Conservation (phyloP, 352 stramenopile species). For the Pythium apleroticum region DNA sequence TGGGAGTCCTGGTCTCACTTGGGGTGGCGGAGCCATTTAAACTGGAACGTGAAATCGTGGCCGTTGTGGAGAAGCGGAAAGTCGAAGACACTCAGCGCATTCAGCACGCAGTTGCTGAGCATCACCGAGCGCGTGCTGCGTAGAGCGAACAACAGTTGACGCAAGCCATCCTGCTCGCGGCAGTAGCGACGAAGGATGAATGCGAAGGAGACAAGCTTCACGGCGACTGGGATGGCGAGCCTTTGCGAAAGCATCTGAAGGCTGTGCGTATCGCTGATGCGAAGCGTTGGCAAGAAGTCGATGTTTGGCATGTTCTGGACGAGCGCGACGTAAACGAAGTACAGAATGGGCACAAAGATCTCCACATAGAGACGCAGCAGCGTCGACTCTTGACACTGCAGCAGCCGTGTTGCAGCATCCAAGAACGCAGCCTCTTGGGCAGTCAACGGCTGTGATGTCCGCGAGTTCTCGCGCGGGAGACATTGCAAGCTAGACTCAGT, state of each 20-base stretch:
- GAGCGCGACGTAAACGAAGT: not conserved
- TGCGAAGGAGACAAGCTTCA: not conserved
- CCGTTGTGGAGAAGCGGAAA: constrained; percentile 18
- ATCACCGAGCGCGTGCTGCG: not conserved
- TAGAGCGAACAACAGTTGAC: constrained; percentile 1
- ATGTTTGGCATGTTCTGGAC: constrained; percentile 5
- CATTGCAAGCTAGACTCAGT: too few species aligned
- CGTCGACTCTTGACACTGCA: constrained; percentile 7
- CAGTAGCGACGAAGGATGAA: not conserved
- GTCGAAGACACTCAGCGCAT: not conserved
- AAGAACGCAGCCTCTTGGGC: not conserved
- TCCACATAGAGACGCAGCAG: constrained; percentile 19
- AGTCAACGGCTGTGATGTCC: not conserved
- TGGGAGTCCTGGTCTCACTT: too few species aligned
- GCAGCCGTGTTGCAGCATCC: not conserved
- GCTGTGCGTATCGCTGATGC: not conserved
- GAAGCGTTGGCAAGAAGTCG: constrained; percentile 3
- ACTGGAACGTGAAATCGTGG: constrained; percentile 18
- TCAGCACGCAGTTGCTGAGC: not conserved
- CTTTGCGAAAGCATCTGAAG: not conserved
- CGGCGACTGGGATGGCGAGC: not conserved
- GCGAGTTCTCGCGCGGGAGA: too few species aligned
- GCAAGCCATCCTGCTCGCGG: not conserved
- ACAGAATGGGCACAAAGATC: constrained; percentile 13
- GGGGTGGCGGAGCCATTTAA: constrained; percentile 12